Evolutionary conservation across 345 rosid genomes (phyloP), one percentile per base, ranked within the genome.

Genomic region (Syzygium aromaticum): DNA sequence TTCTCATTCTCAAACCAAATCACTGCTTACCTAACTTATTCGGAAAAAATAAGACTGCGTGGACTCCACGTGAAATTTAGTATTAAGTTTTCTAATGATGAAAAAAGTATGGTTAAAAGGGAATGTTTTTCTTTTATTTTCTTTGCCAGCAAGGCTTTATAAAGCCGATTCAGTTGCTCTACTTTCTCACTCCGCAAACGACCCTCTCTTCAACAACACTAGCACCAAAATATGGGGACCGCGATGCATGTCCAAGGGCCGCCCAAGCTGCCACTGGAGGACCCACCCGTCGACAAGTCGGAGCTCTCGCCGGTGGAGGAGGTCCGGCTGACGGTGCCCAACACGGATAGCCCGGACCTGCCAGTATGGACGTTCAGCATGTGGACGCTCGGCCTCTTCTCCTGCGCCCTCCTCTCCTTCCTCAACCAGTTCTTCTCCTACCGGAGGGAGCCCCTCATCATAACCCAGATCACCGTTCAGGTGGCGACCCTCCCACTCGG

Each of bases 311-410:
- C 96, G 2, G 88, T 95, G 4, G 98, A 96, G 86, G 88, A 95
- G 87, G 98, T 96, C 88, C 93, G 96, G 46, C 87, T 96, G 56
- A 95, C 96, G 23, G 98, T 96, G 23, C 84, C 91, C 67, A 93
- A 93, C 93, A 92, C 96, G 22, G 98, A 95, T 86, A 94, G 95
- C 86, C 94, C 94, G 1, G 89, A 92, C 30, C 93, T 92, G 25
- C 96, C 98, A 8, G 95, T 96, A 33, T 95, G 97, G 96, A 95
- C 98, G 14, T 87, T 87, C 87, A 63, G 90, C 78, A 89, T 89
- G 90, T 89, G 90, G 90, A 53, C 77, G 53, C 78, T 89, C 38
- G 90, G 90, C 78, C 53, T 89, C 13, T 3, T 86, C 51, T 89
- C 90, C 6, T 89, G 90, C 77, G 46, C 64, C 86, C 86, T 86